Base-by-base conservation (phyloP, 208 protist genomes). In the Wallacemonas rigidus region DNA sequence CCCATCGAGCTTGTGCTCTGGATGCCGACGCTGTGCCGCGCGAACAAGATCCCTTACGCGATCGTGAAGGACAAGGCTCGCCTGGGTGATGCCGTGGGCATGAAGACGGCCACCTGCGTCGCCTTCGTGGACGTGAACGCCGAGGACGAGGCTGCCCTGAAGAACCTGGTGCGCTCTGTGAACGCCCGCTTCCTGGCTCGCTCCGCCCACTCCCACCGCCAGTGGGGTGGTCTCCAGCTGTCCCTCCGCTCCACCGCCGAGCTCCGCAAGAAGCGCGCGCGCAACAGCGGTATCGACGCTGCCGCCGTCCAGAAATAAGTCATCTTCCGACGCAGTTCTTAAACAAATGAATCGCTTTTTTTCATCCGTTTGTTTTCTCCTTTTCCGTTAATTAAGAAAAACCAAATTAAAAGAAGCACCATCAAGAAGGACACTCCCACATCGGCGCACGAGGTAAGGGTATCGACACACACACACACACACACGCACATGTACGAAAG, bases 21-120 rank as follows among this genome's bases (percentile, higher is more conserved):
- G 97, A 90, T 99, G 55, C 99, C 99, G 60, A 93, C 98, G 69
- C 96, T 99, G 26, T 99, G 99, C 95, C 88, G 95, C 70, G 98
- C 99, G 82, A 96, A 99, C 84, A 98, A 99, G 67, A 93, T 99
- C 65, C 99, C 99, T 54, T 99, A 99, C 92, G 98, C 93, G 82
- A 99, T 99, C 77, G 98, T 99, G 77, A 99, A 99, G 93, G 89
- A 95, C 78, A 99, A 99, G 96, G 85, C 98, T 17, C 89, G 97
- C 68, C 96, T 99, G 41, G 99, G 99, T 76, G 65, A 96, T 57
- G 75, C 99, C 7, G 95, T 99, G 35, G 95, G 99, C 82, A 79
- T 94, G 87, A 99, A 99, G 95, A 99, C 88, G 44, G 88, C 97
- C 58, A 93, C 98, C 9, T 88, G 81, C 67, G 71, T 99, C 74